These are phyloP conservation scores for Carallia pectinifolia DNA, from an alignment of 345 rosid species.

Conservation along the genomic window DNA sequence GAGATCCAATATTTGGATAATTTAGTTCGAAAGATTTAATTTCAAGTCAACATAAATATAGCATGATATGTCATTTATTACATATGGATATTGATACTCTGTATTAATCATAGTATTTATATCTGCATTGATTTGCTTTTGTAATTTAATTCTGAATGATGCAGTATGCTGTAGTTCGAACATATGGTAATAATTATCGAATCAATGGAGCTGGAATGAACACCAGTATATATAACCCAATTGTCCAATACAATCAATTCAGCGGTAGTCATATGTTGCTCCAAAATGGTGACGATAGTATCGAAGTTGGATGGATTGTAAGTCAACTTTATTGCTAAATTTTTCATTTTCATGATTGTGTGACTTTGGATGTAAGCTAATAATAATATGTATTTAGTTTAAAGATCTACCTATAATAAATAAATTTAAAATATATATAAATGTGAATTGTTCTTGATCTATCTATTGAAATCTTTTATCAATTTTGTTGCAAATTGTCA, in stretches of 20 bases:
- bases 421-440: no score
- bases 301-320: conserved; percentile 24
- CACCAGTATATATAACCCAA: conserved; percentile 3
- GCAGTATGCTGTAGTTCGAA: conserved; percentile 9
- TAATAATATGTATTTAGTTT: no score
- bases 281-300: conserved; percentile 1
- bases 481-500: neutral
- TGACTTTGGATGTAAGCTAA: neutral
- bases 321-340: neutral
- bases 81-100: no score
- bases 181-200: neutral
- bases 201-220: conserved; percentile 13
- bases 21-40: no score
- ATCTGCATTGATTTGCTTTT: no score
- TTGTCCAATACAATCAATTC: neutral
- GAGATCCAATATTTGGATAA: no score
- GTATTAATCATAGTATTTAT: no score
- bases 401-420: no score
- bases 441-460: no score
- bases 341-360: neutral
- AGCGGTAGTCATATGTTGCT: neutral
- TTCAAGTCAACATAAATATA: no score
- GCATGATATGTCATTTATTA: no score
- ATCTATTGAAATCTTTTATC: no score
- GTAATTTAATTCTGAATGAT: neutral